These are phyloP conservation scores for Amorphotheca resinae DNA, from an alignment of 495 filamentous ascomycete species.

Conservation along the genomic window DNA sequence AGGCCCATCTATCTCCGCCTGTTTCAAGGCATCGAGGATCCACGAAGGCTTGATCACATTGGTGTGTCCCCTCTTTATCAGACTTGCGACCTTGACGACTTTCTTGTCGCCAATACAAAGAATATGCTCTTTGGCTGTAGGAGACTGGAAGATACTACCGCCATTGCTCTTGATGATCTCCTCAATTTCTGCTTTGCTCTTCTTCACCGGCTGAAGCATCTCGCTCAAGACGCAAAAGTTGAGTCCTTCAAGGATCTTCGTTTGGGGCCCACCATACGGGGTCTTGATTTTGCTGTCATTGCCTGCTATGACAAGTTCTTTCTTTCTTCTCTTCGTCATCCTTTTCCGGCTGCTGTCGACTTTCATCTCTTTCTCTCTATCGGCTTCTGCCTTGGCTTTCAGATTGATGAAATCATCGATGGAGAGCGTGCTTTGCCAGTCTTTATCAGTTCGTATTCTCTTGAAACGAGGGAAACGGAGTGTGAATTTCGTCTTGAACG, in stretches of 20 bases:
- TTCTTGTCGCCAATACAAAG: slow-evolving; percentile 72
- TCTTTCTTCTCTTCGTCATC: slow-evolving; percentile 48
- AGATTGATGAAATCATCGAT: slow-evolving; percentile 65
- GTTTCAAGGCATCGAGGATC: slow-evolving; percentile 59
- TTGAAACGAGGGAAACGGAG: slow-evolving; percentile 91
- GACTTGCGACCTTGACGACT: slow-evolving; percentile 73
- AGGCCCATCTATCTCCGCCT: slow-evolving; percentile 46
- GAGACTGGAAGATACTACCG: slow-evolving; percentile 66
- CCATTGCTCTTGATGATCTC: slow-evolving; percentile 77
- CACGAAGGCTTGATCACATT: slow-evolving; percentile 72
- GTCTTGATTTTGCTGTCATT: slow-evolving; percentile 36
- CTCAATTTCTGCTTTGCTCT: slow-evolving; percentile 70
- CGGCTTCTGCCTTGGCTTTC: slow-evolving; percentile 58
- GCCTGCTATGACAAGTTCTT: slow-evolving; percentile 63
- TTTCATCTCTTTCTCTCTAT: slow-evolving; percentile 66
- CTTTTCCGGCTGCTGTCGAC: slow-evolving; percentile 63
- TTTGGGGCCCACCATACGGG: slow-evolving; percentile 42
- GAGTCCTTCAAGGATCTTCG: slow-evolving; percentile 57
- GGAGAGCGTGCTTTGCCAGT: slow-evolving; percentile 70
- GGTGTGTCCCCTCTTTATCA: slow-evolving; percentile 54
- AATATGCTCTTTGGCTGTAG: slow-evolving; percentile 44
- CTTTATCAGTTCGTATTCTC: slow-evolving; percentile 63
- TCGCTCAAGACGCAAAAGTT: slow-evolving; percentile 58
- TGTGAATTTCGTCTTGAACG: slow-evolving; percentile 66
- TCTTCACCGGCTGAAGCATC: slow-evolving; percentile 39